Conservation (phyloP, 2,329 filamentous ascomycete genomes). For the Rachicladosporium sp. region DNA sequence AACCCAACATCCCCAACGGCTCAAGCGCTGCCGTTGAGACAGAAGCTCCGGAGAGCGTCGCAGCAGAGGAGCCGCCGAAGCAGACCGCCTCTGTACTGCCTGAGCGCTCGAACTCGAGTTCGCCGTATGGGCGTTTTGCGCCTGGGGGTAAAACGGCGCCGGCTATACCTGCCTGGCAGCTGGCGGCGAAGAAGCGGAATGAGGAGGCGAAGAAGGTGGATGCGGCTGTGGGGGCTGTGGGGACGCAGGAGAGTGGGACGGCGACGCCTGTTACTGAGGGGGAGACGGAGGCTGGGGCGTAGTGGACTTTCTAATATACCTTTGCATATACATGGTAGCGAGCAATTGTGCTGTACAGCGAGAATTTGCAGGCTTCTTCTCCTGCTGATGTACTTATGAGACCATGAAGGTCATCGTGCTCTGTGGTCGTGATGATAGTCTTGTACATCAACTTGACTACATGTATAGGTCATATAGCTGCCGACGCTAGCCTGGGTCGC, state of each 20-base stretch:
- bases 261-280: conserved; percentile 2
- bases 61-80: conserved; percentile 9
- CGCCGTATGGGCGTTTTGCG: conserved; percentile 13
- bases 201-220: conserved; percentile 33
- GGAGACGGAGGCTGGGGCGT: conserved; percentile 4
- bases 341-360: too few relatives aligned
- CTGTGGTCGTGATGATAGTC: too few relatives aligned
- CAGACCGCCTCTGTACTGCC: conserved; percentile 10
- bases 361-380: too few relatives aligned
- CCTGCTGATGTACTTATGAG: too few relatives aligned
- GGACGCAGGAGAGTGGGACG: conserved; percentile 14
- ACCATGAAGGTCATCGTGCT: too few relatives aligned
- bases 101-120: conserved; percentile 9
- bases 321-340: too few relatives aligned
- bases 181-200: conserved; percentile 37
- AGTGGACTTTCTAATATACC: neutral
- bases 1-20: neutral
- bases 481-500: too few relatives aligned
- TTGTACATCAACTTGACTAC: too few relatives aligned
- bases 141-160: conserved; percentile 20
- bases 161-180: conserved; percentile 42
- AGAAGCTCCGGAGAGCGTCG: conserved; percentile 1
- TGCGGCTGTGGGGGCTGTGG: conserved; percentile 9
- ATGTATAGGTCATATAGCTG: too few relatives aligned
- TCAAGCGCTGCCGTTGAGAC: neutral